phyloP scores from a whole-genome alignment of 495 filamentous ascomycete species.

The Lindgomyces ingoldianus region DNA sequence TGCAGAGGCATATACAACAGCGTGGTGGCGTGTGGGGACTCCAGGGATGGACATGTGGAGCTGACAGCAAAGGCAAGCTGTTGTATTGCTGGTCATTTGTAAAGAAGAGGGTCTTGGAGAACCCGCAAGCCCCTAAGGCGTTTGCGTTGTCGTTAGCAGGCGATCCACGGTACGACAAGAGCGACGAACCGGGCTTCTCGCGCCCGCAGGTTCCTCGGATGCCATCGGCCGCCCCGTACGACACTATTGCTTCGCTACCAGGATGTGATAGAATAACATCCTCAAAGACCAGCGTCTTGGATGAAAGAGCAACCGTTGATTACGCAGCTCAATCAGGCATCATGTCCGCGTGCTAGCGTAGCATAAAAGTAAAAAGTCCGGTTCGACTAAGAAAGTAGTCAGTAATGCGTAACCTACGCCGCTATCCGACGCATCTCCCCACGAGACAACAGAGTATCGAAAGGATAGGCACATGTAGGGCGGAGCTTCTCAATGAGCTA shows the following conservation, averaged over 20 bases:
- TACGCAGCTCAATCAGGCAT: background rate
- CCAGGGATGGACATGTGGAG: background rate
- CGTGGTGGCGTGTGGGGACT: slow-evolving; percentile 9
- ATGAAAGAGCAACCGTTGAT: background rate
- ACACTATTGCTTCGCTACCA: slow-evolving; percentile 28
- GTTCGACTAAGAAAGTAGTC: background rate
- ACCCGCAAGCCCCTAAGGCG: background rate
- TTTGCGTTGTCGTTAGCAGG: slow-evolving; percentile 8
- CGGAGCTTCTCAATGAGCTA: background rate
- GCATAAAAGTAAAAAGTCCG: background rate
- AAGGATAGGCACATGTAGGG: background rate
- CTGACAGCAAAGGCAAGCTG: slow-evolving; percentile 12
- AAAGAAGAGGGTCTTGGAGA: background rate
- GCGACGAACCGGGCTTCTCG: slow-evolving; percentile 3
- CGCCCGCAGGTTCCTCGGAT: slow-evolving; percentile 16
- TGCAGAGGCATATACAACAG: background rate
- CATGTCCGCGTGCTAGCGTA: background rate
- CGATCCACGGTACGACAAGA: slow-evolving; percentile 9
- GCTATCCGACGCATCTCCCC: background rate
- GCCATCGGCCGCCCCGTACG: slow-evolving; percentile 31
- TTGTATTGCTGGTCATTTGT: no score
- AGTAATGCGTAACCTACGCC: background rate
- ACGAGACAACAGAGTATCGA: background rate
- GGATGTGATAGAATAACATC: slow-evolving; percentile 7
- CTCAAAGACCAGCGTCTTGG: background rate